Base-by-base conservation (phyloP, 495 filamentous ascomycete species). In the Sordaria brevicollis region DNA sequence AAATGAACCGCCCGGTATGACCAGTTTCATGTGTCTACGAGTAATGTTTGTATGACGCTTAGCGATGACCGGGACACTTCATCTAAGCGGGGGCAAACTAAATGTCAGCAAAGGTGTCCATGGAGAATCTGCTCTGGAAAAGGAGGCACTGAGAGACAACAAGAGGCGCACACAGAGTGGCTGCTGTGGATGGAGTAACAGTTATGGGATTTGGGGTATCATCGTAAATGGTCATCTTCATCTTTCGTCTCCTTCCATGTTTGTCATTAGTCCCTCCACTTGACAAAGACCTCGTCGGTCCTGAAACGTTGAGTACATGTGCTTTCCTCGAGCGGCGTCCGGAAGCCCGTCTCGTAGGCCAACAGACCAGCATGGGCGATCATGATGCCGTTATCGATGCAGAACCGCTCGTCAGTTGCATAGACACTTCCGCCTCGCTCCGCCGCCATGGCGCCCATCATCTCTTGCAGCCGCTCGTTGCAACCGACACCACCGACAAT, bases 381-480 rank as follows among this genome's bases (percentile, higher is more conserved):
- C 95, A 99, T 99, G 70, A 99, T 97, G 54, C 95, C 96, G 76
- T 99, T 99, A 81, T 99, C 96, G 72, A 99, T 99, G 76, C 95
- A 98, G 80, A 96, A 98, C 62, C 95, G 87, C 81, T 98, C 93
- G 79, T 98, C 94, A 1, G 94, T 99, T 9, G 94, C 94, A 82
- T 90, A 97, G 21, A 97, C 92, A 78, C 87, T 93, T 0, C 95
- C 95, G 19, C 93, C 92, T 37, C 96, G 84, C 78, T 96, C 93
- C 41, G 83, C 83, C n/a, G 93, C 95, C 95, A 99, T 99, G 9
- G 90, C 80, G 1, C 90, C 93, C 96, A 99, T 99, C 95, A 99
- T 99, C 76, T 96, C 89, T 82, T 99, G 95, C 73, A 99, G 76
- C 11, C 95, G 86, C 84, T 96, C 92, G 76, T 99, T 99, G 74